Conservation (phyloP, 2,329 filamentous ascomycete species). For the Aspergillus pseudotamarii region DNA sequence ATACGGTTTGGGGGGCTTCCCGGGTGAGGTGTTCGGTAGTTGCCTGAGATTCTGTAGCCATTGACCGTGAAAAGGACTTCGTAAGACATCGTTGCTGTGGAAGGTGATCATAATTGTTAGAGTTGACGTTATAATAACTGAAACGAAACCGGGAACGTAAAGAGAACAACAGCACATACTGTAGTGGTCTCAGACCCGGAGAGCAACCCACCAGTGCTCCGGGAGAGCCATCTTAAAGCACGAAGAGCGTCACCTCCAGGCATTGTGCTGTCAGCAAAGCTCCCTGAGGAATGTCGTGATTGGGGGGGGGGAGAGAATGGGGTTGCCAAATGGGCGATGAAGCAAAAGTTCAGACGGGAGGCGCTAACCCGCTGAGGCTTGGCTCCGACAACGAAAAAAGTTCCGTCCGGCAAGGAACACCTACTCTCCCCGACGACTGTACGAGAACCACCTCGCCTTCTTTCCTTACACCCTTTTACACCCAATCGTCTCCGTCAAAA, state of each 20-base stretch:
- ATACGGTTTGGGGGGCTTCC: slow-evolving; percentile 35
- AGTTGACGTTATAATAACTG: slow-evolving; percentile 1
- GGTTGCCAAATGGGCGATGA: slow-evolving; percentile 13
- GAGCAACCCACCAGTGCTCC: slow-evolving; percentile 38
- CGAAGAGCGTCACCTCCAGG: slow-evolving; percentile 39
- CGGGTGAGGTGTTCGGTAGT: slow-evolving; percentile 30
- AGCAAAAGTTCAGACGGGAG: slow-evolving; percentile 41
- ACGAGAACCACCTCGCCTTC: not conserved
- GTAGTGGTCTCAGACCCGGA: slow-evolving; percentile 38
- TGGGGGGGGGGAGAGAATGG: slow-evolving; percentile 15
- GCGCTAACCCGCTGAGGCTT: slow-evolving; percentile 37
- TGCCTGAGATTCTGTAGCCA: slow-evolving; percentile 52
- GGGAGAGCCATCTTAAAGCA: slow-evolving; percentile 41
- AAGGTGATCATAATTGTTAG: slow-evolving; percentile 22
- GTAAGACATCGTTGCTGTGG: slow-evolving; percentile 47
- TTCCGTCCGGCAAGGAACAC: slow-evolving; percentile 32
- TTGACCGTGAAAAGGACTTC: slow-evolving; percentile 46
- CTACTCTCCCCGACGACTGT: not conserved
- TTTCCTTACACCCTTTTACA: slow-evolving; percentile 19
- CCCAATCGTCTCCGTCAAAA: slow-evolving; percentile 27
- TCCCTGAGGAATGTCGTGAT: slow-evolving; percentile 9
- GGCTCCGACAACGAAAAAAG: slow-evolving; percentile 41
- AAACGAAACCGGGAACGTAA: not conserved
- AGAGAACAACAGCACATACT: slow-evolving; percentile 30
- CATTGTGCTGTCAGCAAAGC: slow-evolving; percentile 30